A percentile compares a stretch with the other conserved stretches of the same genome.
Evolutionary conservation across 495 filamentous ascomycete species (phyloP).

Genomic region (Pyrenula aspistea): DNA sequence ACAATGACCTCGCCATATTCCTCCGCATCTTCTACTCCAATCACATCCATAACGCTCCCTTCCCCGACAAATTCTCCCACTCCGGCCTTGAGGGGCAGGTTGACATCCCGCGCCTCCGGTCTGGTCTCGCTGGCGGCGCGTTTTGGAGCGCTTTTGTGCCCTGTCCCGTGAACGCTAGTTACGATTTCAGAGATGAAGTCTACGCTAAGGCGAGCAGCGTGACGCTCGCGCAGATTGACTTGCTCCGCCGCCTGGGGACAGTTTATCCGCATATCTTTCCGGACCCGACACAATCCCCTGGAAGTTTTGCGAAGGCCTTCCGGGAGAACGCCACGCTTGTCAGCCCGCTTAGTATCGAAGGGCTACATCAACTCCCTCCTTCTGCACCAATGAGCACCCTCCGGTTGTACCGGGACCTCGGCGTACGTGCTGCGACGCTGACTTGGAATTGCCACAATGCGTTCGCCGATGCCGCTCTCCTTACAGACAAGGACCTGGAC

Average conservation of each 20-base stretch:
- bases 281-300: slow-evolving; percentile 38
- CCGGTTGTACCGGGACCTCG: slow-evolving; percentile 59
- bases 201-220: slow-evolving; percentile 53
- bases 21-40: slow-evolving; percentile 60
- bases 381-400: slow-evolving; percentile 50
- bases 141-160: slow-evolving; percentile 87
- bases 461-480: slow-evolving; percentile 75
- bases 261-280: slow-evolving; percentile 63
- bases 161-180: slow-evolving; percentile 55
- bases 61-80: slow-evolving; percentile 54
- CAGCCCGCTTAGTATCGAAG: slow-evolving; percentile 74
- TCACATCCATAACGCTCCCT: slow-evolving; percentile 63
- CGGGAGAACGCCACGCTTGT: slow-evolving; percentile 41
- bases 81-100: slow-evolving; percentile 61
- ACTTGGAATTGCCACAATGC: slow-evolving; percentile 91
- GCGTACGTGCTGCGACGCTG: slow-evolving; percentile 84
- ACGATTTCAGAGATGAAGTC: slow-evolving; percentile 59
- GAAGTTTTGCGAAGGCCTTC: slow-evolving; percentile 48
- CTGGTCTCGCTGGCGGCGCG: slow-evolving; percentile 45
- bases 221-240: slow-evolving; percentile 75
- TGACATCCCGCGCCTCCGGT: slow-evolving; percentile 55
- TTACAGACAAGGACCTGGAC: slow-evolving; percentile 16
- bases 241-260: slow-evolving; percentile 55
- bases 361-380: slow-evolving; percentile 92
- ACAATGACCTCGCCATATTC: slow-evolving; percentile 75